Base-by-base conservation (phyloP, 139 green algal species). In the Desmodesmus armatus region DNA sequence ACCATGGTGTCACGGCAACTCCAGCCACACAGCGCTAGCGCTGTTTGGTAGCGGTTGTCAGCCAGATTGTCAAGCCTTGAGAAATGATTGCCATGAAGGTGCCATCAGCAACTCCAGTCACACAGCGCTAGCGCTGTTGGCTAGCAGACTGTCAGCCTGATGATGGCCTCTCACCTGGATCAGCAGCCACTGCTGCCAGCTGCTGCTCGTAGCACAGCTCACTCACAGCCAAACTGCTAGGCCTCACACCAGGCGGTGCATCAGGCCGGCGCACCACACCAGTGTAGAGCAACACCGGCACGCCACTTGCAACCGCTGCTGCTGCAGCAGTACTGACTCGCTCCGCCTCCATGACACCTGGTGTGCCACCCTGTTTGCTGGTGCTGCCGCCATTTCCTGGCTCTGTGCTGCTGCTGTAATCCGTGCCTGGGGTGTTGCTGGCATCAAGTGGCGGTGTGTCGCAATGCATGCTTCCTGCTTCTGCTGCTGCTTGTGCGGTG, bases 141-240 rank as follows among this genome's bases (percentile, higher is more conserved):
- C n/a, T n/a, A 25, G 27, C 9, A 15, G 63, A 73, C 51, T 17
- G 51, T 62, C 15, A 62, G 51, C 51, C 51, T 62, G 51, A 13
- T 62, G n/a, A n/a, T n/a, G n/a, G n/a, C n/a, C n/a, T 9, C 86
- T 31, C 58, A 92, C 89, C 87, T 74, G 87, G 65, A 75, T 94
- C 88, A 33, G 79, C 87, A 23, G 87, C 69, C 39, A 92, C 78
- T n/a, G 93, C 95, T 3, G 83, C 65, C 35, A 89, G 90, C 90
- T 98, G 95, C 3, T 47, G 88, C 90, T 98, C 95, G 21, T 97
- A 92, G 82, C 95, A 97, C 3, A 93, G 90, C 71, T 96, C 88
- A 41, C 85, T 78, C 25, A 94, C 83, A 37, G 78, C n/a, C 73
- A 92, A 83, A 72, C 80, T 89, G 71, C 89, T 86, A 1, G 44